phyloP scores from a whole-genome alignment of 2,329 filamentous ascomycete species.

The Phaeomoniella chlamydospora region DNA sequence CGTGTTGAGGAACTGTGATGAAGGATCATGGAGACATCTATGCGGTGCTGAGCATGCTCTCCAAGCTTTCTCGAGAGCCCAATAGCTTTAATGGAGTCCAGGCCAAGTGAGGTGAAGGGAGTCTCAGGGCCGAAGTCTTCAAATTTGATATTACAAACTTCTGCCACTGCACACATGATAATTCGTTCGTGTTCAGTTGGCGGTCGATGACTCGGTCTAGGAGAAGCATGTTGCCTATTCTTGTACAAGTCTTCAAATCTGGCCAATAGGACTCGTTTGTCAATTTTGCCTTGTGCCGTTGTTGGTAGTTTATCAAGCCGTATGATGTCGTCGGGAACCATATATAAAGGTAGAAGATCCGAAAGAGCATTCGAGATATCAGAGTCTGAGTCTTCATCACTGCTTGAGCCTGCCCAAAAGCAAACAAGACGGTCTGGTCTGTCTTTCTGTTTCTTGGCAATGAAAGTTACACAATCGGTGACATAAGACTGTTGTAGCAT shows the following conservation, averaged over 20 bases:
- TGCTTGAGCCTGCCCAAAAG: conserved; percentile 44
- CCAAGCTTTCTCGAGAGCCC: conserved; percentile 46
- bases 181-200: conserved; percentile 42
- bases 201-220: conserved; percentile 17
- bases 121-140: conserved; percentile 45
- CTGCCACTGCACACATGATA: conserved; percentile 41
- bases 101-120: conserved; percentile 62
- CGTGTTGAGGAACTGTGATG: conserved; percentile 51
- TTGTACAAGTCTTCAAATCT: conserved; percentile 10
- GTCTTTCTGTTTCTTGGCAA: conserved; percentile 29
- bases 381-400: conserved; percentile 13
- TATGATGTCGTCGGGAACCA: conserved; percentile 63
- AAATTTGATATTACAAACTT: conserved; percentile 30
- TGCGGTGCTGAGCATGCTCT: conserved; percentile 24
- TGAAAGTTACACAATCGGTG: conserved; percentile 48
- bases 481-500: conserved; percentile 39
- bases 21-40: conserved; percentile 58
- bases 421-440: conserved; percentile 43
- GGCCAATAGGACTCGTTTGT: conserved; percentile 39
- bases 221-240: conserved; percentile 14
- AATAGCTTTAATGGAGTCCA: conserved; percentile 77
- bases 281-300: conserved; percentile 61
- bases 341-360: conserved; percentile 53
- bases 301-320: conserved; percentile 56
- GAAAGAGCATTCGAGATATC: conserved; percentile 41